Evolutionary conservation across 768 basidiomycete genomes (phyloP).

Genomic region (Strobilomyces dryophilus): DNA sequence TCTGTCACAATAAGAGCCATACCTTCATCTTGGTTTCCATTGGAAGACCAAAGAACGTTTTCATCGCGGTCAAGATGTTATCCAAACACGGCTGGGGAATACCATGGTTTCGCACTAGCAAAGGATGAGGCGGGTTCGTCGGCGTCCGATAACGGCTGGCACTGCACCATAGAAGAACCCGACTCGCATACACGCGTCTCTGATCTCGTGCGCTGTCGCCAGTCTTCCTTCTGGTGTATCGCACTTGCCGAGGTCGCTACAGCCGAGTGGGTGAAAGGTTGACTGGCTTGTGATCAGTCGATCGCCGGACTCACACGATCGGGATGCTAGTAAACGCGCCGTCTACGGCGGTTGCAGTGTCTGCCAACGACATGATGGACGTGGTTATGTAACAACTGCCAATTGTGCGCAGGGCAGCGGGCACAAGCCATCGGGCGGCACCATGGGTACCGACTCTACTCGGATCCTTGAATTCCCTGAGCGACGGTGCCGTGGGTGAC

Average conservation of each 20-base stretch:
- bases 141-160: constrained; percentile 3
- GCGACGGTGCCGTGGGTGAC: no score
- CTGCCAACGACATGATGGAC: constrained; percentile 20
- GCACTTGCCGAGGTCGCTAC: constrained; percentile 20
- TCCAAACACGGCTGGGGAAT: constrained; percentile 53
- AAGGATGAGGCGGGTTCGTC: background rate
- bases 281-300: background rate
- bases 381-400: no score
- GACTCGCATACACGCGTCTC: constrained; percentile 74
- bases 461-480: no score
- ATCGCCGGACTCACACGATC: constrained; percentile 19
- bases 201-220: constrained; percentile 52
- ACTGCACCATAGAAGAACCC: constrained; percentile 78
- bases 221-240: constrained; percentile 31
- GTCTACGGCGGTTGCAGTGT: constrained; percentile 13
- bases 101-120: constrained; percentile 71
- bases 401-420: no score
- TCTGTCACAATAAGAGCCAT: background rate
- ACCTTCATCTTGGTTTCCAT: constrained; percentile 65
- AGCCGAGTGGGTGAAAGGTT: background rate
- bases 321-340: constrained; percentile 24
- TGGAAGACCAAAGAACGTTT: constrained; percentile 65
- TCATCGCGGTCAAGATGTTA: constrained; percentile 42
- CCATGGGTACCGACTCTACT: no score
- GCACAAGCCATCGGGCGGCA: no score